A percentile compares a stretch with the other conserved stretches of the same genome.
Conservation (phyloP, 306 rosid species). For the Echinosophora koreensis region DNA sequence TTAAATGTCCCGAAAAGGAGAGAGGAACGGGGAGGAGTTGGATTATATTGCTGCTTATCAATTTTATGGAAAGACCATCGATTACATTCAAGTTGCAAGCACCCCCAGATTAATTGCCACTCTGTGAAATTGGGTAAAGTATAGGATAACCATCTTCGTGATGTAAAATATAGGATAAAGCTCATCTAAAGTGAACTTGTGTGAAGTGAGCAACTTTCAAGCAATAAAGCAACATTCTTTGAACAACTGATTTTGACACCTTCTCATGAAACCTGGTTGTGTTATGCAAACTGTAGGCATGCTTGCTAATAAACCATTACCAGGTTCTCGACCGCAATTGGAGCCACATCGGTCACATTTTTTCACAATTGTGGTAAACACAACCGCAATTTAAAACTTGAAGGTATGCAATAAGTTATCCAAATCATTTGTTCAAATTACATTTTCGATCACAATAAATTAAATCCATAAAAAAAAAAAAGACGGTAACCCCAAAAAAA, state of each 20-base stretch:
- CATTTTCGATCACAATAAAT: background rate
- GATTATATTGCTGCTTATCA: constrained; percentile 8
- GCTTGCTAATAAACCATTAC: too few relatives aligned
- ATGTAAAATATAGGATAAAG: background rate
- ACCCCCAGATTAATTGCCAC: constrained; percentile 9
- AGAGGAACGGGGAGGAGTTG: background rate
- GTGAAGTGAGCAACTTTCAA: too few relatives aligned
- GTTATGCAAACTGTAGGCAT: background rate
- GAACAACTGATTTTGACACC: background rate
- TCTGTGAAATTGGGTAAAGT: background rate
- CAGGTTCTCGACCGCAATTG: too few relatives aligned
- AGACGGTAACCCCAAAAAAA: too few relatives aligned
- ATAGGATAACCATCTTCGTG: background rate
- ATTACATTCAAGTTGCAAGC: constrained; percentile 39
- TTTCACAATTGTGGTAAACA: too few relatives aligned
- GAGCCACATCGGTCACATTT: background rate
- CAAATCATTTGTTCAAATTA: background rate
- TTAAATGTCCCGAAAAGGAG: constrained; percentile 11
- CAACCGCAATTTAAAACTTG: too few relatives aligned
- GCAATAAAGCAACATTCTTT: background rate
- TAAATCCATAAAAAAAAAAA: too few relatives aligned
- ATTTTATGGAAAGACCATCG: constrained; percentile 4
- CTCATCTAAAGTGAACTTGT: too few relatives aligned
- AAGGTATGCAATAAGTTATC: background rate
- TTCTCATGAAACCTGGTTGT: background rate